Evolutionary conservation across 805 yeast genomes (phyloP), one percentile per base, ranked within the genome.

Genomic region (Saturnispora silvae): DNA sequence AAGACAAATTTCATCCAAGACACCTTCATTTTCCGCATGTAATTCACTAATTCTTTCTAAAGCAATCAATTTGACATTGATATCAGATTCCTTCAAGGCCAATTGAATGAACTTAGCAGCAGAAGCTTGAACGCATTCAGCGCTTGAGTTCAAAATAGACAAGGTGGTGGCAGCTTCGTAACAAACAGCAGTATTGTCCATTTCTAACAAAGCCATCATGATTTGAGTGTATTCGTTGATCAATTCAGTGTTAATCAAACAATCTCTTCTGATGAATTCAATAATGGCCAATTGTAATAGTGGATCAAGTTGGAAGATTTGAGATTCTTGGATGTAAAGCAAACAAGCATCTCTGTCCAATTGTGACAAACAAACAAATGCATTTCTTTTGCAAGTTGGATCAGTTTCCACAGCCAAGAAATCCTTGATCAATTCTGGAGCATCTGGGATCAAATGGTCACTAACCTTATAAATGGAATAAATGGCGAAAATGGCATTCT

Each of bases 401-500:
- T 92, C 98, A 42, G 81, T 75, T 63, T 92, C 99, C 23, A 75
- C 79, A 35, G 67, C 69, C 52, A 92, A 67, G 57, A 86, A 83
- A 38, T 72, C 71, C 45, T 68, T 65, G 46, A 89, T 68, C 44
- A 89, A 70, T 47, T 83, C 94, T 37, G 86, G 80, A n/a, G 96
- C 95, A 63, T 94, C 98, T 5, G 98, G 98, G 32, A 84, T 71
- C 55, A 92, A 71, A 61, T 82, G 89, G 28, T 81, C 86, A 24
- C 94, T 77, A 36, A 81, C 87, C 54, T 77, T 69, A 59, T 72
- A 81, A 49, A 92, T 83, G 18, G 94, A 77, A 50, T 71, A 74
- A 41, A 92, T 75, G 29, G 97, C 95, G 60, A 89, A 80, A 17
- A 85, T 87, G 5, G 98, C 98, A 56, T 92, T 89, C 60, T 92